Conservation (phyloP, 495 filamentous ascomycete genomes). For the Hypoxylon fuscum region DNA sequence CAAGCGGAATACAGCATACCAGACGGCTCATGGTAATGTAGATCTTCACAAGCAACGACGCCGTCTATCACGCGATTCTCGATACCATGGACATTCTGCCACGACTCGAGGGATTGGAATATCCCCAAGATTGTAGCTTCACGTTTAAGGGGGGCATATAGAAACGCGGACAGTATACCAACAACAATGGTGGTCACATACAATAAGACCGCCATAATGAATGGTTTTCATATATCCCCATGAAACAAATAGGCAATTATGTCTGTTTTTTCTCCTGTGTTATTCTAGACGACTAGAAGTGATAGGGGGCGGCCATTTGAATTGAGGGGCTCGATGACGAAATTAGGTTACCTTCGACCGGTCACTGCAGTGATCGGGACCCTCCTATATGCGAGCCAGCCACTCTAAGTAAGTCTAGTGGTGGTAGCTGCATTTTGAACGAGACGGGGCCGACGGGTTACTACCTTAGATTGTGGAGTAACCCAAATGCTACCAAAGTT, state of each 20-base stretch:
- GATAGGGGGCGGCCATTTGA: neutral
- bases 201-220: slow-evolving; percentile 22
- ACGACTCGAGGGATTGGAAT: slow-evolving; percentile 37
- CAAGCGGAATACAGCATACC: slow-evolving; percentile 66
- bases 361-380: no score
- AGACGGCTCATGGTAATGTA: slow-evolving; percentile 63
- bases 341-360: no score
- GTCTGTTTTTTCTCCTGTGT: neutral
- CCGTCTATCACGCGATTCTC: slow-evolving; percentile 55
- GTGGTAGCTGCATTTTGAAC: no score
- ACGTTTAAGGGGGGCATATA: slow-evolving; percentile 47
- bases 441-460: no score
- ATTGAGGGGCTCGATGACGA: neutral
- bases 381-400: no score
- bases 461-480: no score
- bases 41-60: slow-evolving; percentile 66
- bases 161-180: slow-evolving; percentile 45
- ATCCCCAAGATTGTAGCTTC: slow-evolving; percentile 45
- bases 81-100: slow-evolving; percentile 46
- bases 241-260: neutral
- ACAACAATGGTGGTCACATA: slow-evolving; percentile 47
- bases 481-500: no score
- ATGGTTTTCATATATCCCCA: no score
- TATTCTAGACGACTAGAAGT: neutral
- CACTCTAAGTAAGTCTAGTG: no score